A percentile compares a stretch with the other conserved stretches of the same genome.
Conservation (phyloP, 1,139 yeast species). For the Suhomyces guaymorum region DNA sequence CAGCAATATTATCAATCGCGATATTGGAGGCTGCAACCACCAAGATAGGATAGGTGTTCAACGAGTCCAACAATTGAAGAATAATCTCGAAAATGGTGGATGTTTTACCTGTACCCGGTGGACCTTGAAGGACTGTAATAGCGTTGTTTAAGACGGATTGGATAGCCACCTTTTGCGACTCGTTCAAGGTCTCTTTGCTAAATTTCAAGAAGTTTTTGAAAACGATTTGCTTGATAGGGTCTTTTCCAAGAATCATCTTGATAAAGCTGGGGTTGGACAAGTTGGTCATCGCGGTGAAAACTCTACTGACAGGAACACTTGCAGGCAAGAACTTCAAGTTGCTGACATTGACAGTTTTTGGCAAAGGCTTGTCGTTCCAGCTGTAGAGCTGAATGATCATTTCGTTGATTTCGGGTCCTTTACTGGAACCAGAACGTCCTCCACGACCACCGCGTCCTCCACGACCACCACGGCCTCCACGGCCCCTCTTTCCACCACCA, state of each 20-base stretch:
- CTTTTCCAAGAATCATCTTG: conserved; percentile 60
- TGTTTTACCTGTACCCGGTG: conserved; percentile 72
- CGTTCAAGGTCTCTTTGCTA: conserved; percentile 52
- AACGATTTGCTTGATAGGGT: conserved; percentile 57
- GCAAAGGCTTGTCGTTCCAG: conserved; percentile 59
- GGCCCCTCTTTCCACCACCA: conserved; percentile 23
- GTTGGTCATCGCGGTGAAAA: conserved; percentile 62
- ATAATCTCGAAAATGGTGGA: conserved; percentile 67
- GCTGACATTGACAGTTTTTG: conserved; percentile 39
- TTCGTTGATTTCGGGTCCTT: conserved; percentile 29
- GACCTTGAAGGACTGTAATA: conserved; percentile 66
- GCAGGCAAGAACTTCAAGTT: conserved; percentile 58
- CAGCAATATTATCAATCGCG: conserved; percentile 77
- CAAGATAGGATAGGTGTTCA: conserved; percentile 61
- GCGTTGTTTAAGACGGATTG: conserved; percentile 69
- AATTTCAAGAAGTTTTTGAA: conserved; percentile 56
- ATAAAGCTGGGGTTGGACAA: conserved; percentile 58
- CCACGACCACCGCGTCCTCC: conserved; percentile 20
- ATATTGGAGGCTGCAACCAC: conserved; percentile 78
- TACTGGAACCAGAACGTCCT: conserved; percentile 18
- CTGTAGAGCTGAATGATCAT: conserved; percentile 53
- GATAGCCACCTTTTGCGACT: conserved; percentile 65
- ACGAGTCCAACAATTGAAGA: conserved; percentile 55
- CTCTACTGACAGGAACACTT: conserved; percentile 62
- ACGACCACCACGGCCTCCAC: conserved; percentile 29